These are phyloP conservation scores for Tolypocladium capitatum DNA, from an alignment of 2,329 filamentous ascomycete species.

Conservation along the genomic window DNA sequence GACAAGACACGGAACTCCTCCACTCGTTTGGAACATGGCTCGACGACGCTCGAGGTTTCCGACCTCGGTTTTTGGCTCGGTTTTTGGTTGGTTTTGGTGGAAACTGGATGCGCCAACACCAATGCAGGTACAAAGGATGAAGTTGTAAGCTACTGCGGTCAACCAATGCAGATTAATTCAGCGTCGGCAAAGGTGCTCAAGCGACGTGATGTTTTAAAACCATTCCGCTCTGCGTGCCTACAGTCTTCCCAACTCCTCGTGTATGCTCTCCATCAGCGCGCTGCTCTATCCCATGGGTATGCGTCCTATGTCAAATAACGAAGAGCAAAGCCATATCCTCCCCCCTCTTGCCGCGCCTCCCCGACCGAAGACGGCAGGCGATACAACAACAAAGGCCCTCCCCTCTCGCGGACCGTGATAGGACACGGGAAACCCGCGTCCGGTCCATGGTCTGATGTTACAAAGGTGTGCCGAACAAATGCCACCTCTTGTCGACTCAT, in stretches of 20 bases:
- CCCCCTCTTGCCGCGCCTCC: background rate
- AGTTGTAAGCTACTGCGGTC: background rate
- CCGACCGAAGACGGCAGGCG: background rate
- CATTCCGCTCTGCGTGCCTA: background rate
- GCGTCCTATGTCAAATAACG: background rate
- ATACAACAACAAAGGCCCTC: background rate
- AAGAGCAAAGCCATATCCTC: background rate
- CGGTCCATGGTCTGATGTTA: background rate
- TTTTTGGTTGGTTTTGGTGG: too few species aligned
- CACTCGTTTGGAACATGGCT: background rate
- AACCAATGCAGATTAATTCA: background rate
- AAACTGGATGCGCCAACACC: background rate
- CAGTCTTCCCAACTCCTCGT: background rate
- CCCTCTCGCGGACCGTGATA: background rate
- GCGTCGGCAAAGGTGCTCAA: background rate
- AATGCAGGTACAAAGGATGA: background rate
- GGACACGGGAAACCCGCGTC: background rate
- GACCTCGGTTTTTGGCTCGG: background rate
- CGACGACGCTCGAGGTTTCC: background rate
- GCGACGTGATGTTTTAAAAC: background rate
- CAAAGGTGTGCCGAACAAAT: background rate
- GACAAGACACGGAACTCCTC: background rate
- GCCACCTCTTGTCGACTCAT: conserved; percentile 2
- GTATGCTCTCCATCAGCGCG: background rate
- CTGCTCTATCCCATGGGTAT: background rate